Evolutionary conservation across 1,284 basidiomycete species (phyloP).

Genomic region (Pisolithus thermaeus): DNA sequence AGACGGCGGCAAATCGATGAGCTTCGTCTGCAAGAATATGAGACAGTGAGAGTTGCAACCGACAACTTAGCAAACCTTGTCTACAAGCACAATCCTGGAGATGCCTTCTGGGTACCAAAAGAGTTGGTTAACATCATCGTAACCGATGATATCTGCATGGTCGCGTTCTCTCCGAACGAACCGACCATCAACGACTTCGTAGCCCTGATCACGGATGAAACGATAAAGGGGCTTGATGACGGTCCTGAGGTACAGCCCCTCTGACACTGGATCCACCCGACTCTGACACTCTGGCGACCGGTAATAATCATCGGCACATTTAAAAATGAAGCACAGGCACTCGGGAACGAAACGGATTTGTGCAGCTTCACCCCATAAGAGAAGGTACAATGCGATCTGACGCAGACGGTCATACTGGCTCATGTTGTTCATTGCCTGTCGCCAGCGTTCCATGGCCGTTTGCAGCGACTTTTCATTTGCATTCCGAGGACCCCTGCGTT

Average conservation of each 20-base stretch:
- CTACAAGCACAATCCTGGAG: slow-evolving; percentile 80
- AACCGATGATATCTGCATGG: slow-evolving; percentile 94
- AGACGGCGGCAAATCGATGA: slow-evolving; percentile 84
- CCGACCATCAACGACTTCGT: slow-evolving; percentile 94
- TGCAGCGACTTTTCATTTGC: slow-evolving; percentile 79
- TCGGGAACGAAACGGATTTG: slow-evolving; percentile 98
- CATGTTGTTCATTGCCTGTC: slow-evolving; percentile 99
- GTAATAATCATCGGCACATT: slow-evolving; percentile 99
- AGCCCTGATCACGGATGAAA: slow-evolving; percentile 97
- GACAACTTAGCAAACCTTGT: slow-evolving; percentile 58
- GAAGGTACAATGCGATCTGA: slow-evolving; percentile 92
- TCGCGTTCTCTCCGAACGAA: slow-evolving; percentile 92
- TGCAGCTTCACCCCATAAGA: slow-evolving; percentile 98
- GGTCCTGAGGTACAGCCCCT: slow-evolving; percentile 88
- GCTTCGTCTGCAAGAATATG: slow-evolving; percentile 54
- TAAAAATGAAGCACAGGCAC: slow-evolving; percentile 99
- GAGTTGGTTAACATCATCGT: slow-evolving; percentile 98
- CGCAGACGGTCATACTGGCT: slow-evolving; percentile 95
- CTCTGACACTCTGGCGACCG: slow-evolving; percentile 98
- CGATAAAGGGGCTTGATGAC: slow-evolving; percentile 96
- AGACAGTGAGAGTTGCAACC: not conserved
- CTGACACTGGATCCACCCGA: slow-evolving; percentile 88
- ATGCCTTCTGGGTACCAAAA: slow-evolving; percentile 99
- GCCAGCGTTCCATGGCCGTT: slow-evolving; percentile 88
- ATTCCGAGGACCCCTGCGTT: slow-evolving; percentile 32